Conservation (phyloP, 2,329 filamentous ascomycete species). For the Byssochlamys sp. region DNA sequence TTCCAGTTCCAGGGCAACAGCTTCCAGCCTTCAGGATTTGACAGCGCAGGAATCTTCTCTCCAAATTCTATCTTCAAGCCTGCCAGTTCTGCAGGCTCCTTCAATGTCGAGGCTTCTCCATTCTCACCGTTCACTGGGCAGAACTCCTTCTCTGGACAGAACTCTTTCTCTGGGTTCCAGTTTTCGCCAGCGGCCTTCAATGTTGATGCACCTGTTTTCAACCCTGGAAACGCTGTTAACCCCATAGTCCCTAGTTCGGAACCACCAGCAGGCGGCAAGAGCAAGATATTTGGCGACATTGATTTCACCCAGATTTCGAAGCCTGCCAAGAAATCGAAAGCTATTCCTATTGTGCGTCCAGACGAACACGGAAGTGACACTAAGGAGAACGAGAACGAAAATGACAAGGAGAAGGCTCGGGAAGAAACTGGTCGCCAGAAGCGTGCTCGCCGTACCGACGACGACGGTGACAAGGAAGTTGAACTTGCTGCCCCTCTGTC, state of each 20-base stretch:
- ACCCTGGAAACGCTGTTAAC: constrained; percentile 41
- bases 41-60: constrained; percentile 19
- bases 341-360: constrained; percentile 68
- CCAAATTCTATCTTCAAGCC: constrained; percentile 18
- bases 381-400: constrained; percentile 26
- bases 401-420: constrained; percentile 46
- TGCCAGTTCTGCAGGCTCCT: constrained; percentile 18
- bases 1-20: constrained; percentile 34
- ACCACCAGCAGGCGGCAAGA: constrained; percentile 12
- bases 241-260: constrained; percentile 13
- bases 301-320: constrained; percentile 54
- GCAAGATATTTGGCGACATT: constrained; percentile 60
- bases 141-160: constrained; percentile 10
- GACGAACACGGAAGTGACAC: constrained; percentile 42
- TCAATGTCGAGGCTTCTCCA: constrained; percentile 27
- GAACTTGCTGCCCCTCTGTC: constrained; percentile 49
- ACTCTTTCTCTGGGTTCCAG: constrained; percentile 42
- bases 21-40: constrained; percentile 33
- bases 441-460: constrained; percentile 56
- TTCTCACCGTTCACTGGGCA: constrained; percentile 40
- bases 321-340: constrained; percentile 64
- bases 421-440: constrained; percentile 64
- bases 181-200: constrained; percentile 63
- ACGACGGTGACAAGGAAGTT: constrained; percentile 63
- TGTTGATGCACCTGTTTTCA: constrained; percentile 68